Base-by-base conservation (phyloP, 1,284 basidiomycete species). In the Wolfiporia cocos region DNA sequence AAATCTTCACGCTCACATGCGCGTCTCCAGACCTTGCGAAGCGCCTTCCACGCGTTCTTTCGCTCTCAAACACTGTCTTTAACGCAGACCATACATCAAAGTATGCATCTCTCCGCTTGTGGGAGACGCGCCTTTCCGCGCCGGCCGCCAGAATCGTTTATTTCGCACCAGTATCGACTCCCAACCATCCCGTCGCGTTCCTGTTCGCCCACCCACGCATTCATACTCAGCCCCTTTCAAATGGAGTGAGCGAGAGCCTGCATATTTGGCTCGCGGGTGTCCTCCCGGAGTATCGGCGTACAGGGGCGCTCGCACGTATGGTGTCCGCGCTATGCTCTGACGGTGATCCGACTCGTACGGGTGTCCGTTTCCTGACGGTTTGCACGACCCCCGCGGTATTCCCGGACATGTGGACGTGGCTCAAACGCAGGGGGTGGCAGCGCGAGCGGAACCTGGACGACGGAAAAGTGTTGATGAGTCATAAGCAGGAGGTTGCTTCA, bases 231-330 rank as follows among this genome's bases (percentile, higher is more conserved):
- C 47, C 56, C 7, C 48, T 62, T 2, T 24, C 26, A 17, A 43
- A 35, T 28, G 53, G 57, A 4, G 37, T 42, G 22, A 41, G 29
- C 7, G 43, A 52, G 11, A 51, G 46, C 7, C 21, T 49, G 10
- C 59, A 59, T 39, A 43, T 59, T 35, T 60, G 58, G 58, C 49
- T 59, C 5, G 57, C 58, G 0, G 58, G 55, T 2, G 56, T 58
- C 2, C 32, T 42, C 3, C 53, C 54, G 9, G 48, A 52, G 22
- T 49, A 44, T 33, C 43, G 59, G 35, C 48, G 43, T 23, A 43
- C 31, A 3, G 58, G 57, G 4, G 55, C 53, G 37, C 48, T 60
- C 2, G 35, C 50, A 5, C 44, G 28, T 24, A 50, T 62, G 56
- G 30, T 60, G 15, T 40, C 44, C 14, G 51, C 49, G 24, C 28